These are phyloP conservation scores for Trichocomaceae sp. DNA, from an alignment of 2,329 filamentous ascomycete species.

Conservation along the genomic window DNA sequence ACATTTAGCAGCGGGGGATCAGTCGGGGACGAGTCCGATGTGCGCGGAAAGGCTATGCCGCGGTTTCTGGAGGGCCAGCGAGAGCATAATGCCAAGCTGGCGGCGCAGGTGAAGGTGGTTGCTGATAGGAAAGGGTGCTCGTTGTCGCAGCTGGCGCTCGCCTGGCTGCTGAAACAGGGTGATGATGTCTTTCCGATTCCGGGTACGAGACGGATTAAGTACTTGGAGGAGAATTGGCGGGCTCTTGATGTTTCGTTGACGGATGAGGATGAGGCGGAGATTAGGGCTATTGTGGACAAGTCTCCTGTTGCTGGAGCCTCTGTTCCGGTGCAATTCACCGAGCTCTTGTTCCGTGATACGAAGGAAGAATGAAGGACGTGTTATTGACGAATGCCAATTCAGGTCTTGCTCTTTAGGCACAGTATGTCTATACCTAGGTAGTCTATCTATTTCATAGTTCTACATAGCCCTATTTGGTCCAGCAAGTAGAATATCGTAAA, in stretches of 20 bases:
- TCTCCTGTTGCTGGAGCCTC: neutral
- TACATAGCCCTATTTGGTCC: no score
- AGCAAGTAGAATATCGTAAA: neutral
- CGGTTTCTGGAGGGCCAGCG: neutral
- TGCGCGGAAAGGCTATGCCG: neutral
- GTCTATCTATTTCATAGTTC: neutral
- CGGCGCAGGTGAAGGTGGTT: slow-evolving; percentile 10
- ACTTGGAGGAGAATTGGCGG: slow-evolving; percentile 22
- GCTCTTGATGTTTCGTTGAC: slow-evolving; percentile 19
- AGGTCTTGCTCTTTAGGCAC: no score
- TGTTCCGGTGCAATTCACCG: neutral
- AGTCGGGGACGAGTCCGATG: neutral
- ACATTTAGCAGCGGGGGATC: slow-evolving; percentile 4
- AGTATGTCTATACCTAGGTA: neutral
- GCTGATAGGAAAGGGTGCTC: slow-evolving; percentile 16
- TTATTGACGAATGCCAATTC: no score
- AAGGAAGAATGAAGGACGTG: neutral
- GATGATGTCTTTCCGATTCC: slow-evolving; percentile 21
- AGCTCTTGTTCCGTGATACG: neutral
- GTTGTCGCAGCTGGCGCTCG: slow-evolving; percentile 14
- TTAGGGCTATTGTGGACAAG: neutral
- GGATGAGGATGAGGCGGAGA: slow-evolving; percentile 14
- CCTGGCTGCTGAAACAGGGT: slow-evolving; percentile 13
- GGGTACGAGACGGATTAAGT: slow-evolving; percentile 21
- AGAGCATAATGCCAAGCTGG: neutral